phyloP scores from a whole-genome alignment of 768 basidiomycete species.

The Asterophora parasitica region DNA sequence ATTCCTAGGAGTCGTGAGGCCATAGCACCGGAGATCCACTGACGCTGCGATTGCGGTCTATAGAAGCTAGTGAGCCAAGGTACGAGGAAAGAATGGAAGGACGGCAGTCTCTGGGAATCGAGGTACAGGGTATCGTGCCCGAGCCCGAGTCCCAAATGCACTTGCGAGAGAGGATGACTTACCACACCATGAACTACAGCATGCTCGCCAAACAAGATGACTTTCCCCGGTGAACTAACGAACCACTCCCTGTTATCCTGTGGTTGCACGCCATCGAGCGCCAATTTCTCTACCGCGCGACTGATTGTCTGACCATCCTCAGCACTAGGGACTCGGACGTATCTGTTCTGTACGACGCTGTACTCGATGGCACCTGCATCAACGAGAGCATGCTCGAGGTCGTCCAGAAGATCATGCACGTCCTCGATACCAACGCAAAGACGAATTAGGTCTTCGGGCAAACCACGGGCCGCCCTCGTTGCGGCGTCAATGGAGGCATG shows the following conservation, averaged over 20 bases:
- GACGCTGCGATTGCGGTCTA: conserved; percentile 94
- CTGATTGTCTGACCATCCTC: conserved; percentile 38
- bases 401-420: conserved; percentile 85
- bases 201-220: conserved; percentile 97
- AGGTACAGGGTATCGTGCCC: background rate
- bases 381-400: conserved; percentile 88
- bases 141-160: background rate
- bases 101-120: background rate
- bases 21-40: conserved; percentile 94
- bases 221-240: conserved; percentile 94
- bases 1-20: conserved; percentile 67
- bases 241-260: conserved; percentile 60
- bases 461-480: conserved; percentile 89
- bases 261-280: conserved; percentile 28
- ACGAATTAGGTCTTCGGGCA: conserved; percentile 98
- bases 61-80: conserved; percentile 14
- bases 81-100: conserved; percentile 4
- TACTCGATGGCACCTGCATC: conserved; percentile 84
- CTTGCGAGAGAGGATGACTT: conserved; percentile 31
- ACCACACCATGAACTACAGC: conserved; percentile 97
- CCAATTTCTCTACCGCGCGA: conserved; percentile 67
- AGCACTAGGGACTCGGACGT: conserved; percentile 29
- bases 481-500: conserved; percentile 98
- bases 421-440: conserved; percentile 99
- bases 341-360: conserved; percentile 48